These are phyloP conservation scores for Phytophthora pinifolia DNA, from an alignment of 352 stramenopile genomes.

Conservation along the genomic window DNA sequence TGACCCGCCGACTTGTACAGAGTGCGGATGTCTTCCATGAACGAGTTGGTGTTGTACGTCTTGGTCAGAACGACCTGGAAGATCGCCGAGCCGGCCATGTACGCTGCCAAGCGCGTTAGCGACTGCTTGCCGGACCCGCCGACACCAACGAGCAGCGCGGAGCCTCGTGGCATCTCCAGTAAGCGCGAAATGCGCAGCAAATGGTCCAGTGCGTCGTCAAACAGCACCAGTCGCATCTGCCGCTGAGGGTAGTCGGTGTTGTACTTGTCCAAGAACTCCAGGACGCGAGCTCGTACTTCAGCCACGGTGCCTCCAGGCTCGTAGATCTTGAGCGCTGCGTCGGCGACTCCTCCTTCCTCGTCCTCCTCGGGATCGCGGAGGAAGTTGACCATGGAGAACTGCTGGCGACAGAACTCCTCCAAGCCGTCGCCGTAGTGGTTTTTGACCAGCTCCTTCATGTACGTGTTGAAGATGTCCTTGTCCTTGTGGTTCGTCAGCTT, in stretches of 20 bases:
- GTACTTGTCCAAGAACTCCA: slow-evolving; percentile 97
- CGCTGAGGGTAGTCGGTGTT: slow-evolving; percentile 97
- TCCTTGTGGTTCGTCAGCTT: slow-evolving; percentile 98
- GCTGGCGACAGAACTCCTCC: slow-evolving; percentile 62
- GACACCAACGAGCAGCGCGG: slow-evolving; percentile 96
- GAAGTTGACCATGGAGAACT: slow-evolving; percentile 97
- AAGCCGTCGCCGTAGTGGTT: slow-evolving; percentile 91
- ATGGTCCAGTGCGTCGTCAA: slow-evolving; percentile 97
- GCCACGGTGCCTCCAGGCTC: slow-evolving; percentile 94
- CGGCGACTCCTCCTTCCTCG: slow-evolving; percentile 93
- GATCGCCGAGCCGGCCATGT: slow-evolving; percentile 95
- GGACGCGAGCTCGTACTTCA: slow-evolving; percentile 91
- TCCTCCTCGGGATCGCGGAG: slow-evolving; percentile 96
- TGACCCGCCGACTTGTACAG: slow-evolving; percentile 98
- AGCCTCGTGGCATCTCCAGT: slow-evolving; percentile 96
- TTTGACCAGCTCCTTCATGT: slow-evolving; percentile 92
- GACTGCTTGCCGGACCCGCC: slow-evolving; percentile 98
- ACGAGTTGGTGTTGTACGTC: slow-evolving; percentile 97
- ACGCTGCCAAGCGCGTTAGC: slow-evolving; percentile 94
- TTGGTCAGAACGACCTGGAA: slow-evolving; percentile 99
- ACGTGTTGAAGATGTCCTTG: slow-evolving; percentile 93
- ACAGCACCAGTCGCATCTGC: slow-evolving; percentile 97
- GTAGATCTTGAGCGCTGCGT: slow-evolving; percentile 97
- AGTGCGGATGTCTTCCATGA: slow-evolving; percentile 97
- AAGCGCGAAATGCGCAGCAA: slow-evolving; percentile 96